These are phyloP conservation scores for Alternaria alternata DNA, from an alignment of 2,329 filamentous ascomycete species.

Conservation along the genomic window DNA sequence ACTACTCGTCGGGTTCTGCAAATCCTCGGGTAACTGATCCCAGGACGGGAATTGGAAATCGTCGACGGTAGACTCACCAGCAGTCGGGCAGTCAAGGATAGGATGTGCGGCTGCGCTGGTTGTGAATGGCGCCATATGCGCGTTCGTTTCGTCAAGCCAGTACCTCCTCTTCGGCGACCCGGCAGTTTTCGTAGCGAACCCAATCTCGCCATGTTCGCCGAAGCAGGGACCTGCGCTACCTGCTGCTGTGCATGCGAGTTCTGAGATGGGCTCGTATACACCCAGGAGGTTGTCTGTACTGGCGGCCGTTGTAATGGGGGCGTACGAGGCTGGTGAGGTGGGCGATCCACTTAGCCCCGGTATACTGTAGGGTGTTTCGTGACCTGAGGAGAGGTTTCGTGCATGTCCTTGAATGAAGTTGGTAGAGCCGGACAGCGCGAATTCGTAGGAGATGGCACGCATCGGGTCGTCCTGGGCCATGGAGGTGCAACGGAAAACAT, in stretches of 20 bases:
- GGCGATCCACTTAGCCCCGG: conserved; percentile 30
- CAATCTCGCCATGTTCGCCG: conserved; percentile 35
- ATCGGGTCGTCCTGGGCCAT: conserved; percentile 21
- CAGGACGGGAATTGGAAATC: conserved; percentile 39
- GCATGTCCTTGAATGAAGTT: conserved; percentile 21
- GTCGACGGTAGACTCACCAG: conserved; percentile 6
- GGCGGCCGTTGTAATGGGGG: conserved; percentile 19
- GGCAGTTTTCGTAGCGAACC: conserved; percentile 17
- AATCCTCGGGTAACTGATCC: conserved; percentile 37
- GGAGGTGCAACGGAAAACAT: conserved; percentile 28
- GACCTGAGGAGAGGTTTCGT: conserved; percentile 22
- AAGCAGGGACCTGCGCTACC: conserved; percentile 26
- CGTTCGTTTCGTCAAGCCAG: conserved; percentile 14
- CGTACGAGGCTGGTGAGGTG: conserved; percentile 21
- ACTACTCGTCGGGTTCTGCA: conserved; percentile 35
- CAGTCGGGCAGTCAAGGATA: conserved; percentile 10
- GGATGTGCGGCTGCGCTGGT: neutral
- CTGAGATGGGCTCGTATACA: conserved; percentile 29
- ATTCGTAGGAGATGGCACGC: conserved; percentile 34
- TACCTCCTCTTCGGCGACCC: conserved; percentile 17
- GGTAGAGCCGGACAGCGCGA: conserved; percentile 36
- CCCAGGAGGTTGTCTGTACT: conserved; percentile 14
- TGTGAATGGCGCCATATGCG: conserved; percentile 9
- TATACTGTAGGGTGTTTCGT: conserved; percentile 24
- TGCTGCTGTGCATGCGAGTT: conserved; percentile 25